Evolutionary conservation across 768 basidiomycete species (phyloP).

Genomic region (Dictyophora rubrovolvata): DNA sequence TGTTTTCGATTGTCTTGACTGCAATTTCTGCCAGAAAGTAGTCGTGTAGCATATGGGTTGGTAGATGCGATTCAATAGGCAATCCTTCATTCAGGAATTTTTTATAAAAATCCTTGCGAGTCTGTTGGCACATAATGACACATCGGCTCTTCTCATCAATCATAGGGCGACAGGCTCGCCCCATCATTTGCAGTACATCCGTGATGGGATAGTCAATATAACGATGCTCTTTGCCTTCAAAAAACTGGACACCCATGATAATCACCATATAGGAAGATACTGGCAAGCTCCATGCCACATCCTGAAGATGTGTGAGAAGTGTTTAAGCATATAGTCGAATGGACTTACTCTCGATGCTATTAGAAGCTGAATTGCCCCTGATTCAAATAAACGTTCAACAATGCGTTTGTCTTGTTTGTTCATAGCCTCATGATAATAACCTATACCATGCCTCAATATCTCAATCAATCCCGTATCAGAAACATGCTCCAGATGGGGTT

Average conservation of each 20-base stretch:
- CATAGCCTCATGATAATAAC: constrained; percentile 92
- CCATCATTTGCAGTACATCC: constrained; percentile 99
- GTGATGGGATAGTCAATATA: constrained; percentile 98
- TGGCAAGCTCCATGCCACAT: constrained; percentile 93
- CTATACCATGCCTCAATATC: constrained; percentile 81
- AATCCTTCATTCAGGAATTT: constrained; percentile 97
- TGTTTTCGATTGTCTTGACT: constrained; percentile 98
- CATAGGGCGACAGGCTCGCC: constrained; percentile 84
- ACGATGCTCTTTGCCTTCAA: constrained; percentile 95
- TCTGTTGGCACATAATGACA: constrained; percentile 95
- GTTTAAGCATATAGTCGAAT: background rate
- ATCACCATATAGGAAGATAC: constrained; percentile 95
- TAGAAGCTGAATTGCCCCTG: constrained; percentile 89
- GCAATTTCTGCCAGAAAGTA: constrained; percentile 98
- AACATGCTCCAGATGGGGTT: constrained; percentile 81
- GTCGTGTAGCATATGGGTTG: constrained; percentile 85
- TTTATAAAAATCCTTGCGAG: constrained; percentile 97
- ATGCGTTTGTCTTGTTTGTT: constrained; percentile 88
- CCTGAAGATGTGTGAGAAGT: constrained; percentile 33
- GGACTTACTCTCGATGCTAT: constrained; percentile 78
- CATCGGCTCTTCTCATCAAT: constrained; percentile 88
- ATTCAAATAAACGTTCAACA: constrained; percentile 84
- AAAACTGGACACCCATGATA: constrained; percentile 98
- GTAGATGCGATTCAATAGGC: constrained; percentile 91
- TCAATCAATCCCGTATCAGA: constrained; percentile 67